Evolutionary conservation across 192 early-diverging fungal species (phyloP), one percentile per base, ranked within the genome.

Genomic region (Coemansia sp.): DNA sequence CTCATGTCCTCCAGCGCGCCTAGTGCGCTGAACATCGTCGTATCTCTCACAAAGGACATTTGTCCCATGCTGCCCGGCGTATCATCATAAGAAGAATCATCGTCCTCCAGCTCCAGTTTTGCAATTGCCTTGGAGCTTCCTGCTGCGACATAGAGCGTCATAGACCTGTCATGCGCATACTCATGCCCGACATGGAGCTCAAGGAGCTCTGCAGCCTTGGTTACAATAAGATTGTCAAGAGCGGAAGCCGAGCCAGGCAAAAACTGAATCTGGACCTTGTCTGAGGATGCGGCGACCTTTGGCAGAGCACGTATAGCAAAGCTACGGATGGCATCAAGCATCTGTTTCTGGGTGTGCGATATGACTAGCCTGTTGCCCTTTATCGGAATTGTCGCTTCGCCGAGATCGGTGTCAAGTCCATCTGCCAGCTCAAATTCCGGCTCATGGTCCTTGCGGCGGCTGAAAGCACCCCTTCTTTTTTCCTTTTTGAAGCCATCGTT

Each of bases 21-120:
- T 43, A 80, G 66, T 30, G 49, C 63, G 6, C 45, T 53, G 53
- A 65, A 62, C 46, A 61, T 42, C 2, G 67, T 51, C 2, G 55
- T 20, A 4, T 45, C 52, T 9, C 43, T 21, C 29, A 64, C 64
- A 60, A 64, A 64, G 30, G 45, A 39, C 48, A 62, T 21, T 20
- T 21, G 21, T n/a, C 61, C 37, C 8, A 15, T 21, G 57, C 58
- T 34, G 28, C 57, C 61, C 23, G 51, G 13, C 23, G 57, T 42
- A 15, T 61, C 72, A 26, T 69, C 69, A 49, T 25, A 59, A 16
- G 40, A 40, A 23, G 69, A 65, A 4, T 66, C 66, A 57, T 51
- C 71, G 63, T 81, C 78, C 49, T 81, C 78, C 2, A 81, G 66
- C 59, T 81, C 78, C 15, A 81, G 78, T 60, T 69, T 71, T 8